A percentile compares a stretch with the other conserved stretches of the same genome.
Evolutionary conservation across 2,329 filamentous ascomycete species (phyloP).

Genomic region (Cladobotryum mycophilum): DNA sequence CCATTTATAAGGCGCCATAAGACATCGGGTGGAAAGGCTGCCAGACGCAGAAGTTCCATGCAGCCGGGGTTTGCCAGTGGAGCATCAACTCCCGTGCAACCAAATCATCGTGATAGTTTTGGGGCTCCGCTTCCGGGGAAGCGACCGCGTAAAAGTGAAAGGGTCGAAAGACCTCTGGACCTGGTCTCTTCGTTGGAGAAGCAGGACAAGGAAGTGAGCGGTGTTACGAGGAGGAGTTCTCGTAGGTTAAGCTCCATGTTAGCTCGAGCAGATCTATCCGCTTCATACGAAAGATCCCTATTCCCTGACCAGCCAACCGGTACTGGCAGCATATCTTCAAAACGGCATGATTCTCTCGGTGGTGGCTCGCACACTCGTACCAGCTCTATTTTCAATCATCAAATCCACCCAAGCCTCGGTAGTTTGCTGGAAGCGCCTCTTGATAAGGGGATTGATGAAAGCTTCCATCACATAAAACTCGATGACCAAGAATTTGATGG

Average conservation of each 20-base stretch:
- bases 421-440: conserved; percentile 63
- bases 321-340: conserved; percentile 38
- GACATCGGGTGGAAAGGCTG: conserved; percentile 39
- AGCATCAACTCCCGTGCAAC: conserved; percentile 67
- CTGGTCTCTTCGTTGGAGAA: conserved; percentile 67
- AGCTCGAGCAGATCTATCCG: conserved; percentile 78
- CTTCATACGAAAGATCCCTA: conserved; percentile 73
- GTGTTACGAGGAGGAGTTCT: conserved; percentile 52
- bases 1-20: conserved; percentile 42
- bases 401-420: conserved; percentile 46
- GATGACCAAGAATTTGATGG: conserved; percentile 68
- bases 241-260: conserved; percentile 87
- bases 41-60: conserved; percentile 57
- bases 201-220: conserved; percentile 49
- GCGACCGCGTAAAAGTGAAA: conserved; percentile 46
- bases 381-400: conserved; percentile 38
- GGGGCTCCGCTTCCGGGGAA: conserved; percentile 52
- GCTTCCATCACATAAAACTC: conserved; percentile 65
- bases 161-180: conserved; percentile 48
- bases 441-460: conserved; percentile 65
- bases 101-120: conserved; percentile 71
- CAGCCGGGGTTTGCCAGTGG: conserved; percentile 65
- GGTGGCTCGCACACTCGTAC: conserved; percentile 35
- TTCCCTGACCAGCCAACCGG: conserved; percentile 61
- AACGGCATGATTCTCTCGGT: conserved; percentile 66